These are phyloP conservation scores for Apiospora arundinis DNA, from an alignment of 2,329 filamentous ascomycete genomes.

Conservation along the genomic window DNA sequence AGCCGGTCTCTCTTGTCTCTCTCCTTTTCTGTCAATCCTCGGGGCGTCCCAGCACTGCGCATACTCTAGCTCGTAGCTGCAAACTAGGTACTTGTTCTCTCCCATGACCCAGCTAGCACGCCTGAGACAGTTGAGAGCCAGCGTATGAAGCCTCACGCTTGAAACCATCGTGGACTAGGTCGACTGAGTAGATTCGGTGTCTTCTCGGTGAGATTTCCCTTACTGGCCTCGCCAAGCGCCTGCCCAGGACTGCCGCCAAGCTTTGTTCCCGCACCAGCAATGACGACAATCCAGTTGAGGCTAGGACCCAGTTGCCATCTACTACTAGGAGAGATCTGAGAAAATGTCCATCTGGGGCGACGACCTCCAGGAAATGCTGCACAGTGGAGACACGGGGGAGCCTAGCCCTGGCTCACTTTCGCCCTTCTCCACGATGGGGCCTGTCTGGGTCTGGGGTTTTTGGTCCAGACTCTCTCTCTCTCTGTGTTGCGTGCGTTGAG, in stretches of 20 bases:
- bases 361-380: constrained; percentile 1
- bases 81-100: too few relatives aligned
- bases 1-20: not conserved
- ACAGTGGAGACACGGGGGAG: not conserved
- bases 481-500: not conserved
- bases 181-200: not conserved
- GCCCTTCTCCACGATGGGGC: constrained; percentile 1
- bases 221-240: not conserved
- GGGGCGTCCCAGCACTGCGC: not conserved
- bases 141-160: constrained; percentile 1
- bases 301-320: not conserved
- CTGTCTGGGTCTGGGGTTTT: not conserved
- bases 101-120: constrained; percentile 1
- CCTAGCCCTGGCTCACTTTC: not conserved
- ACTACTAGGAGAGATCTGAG: not conserved
- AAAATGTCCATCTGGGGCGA: not conserved
- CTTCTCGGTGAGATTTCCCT: constrained; percentile 4
- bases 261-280: constrained; percentile 7
- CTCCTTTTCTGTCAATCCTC: not conserved
- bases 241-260: constrained; percentile 5
- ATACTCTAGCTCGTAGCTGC: not conserved
- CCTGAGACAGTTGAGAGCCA: not conserved
- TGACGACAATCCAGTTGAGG: constrained; percentile 8
- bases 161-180: constrained; percentile 10
- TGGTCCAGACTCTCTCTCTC: not conserved